Evolutionary conservation across 2,329 filamentous ascomycete genomes (phyloP), one percentile per base, ranked within the genome.

Genomic region (Calonectria montana): DNA sequence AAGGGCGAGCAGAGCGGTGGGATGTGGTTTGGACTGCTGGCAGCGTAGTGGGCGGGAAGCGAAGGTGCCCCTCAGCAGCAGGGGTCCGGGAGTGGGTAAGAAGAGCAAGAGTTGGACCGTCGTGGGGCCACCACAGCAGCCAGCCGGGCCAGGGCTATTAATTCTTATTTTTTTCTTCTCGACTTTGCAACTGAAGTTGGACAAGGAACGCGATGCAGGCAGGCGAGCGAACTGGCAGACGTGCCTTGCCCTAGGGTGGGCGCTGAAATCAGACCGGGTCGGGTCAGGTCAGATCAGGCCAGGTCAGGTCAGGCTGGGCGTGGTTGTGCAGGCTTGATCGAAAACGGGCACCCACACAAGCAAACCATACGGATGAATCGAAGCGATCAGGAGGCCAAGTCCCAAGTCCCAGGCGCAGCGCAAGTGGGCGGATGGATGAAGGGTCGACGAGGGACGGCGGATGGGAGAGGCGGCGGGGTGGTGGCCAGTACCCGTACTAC

Each of bases 41-140:
- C 27, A 35, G 73, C 64, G 67, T 64, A 72, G 73, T 79, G 66
- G 77, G 77, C 68, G 69, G 72, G 74, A 79, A 78, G 77, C 77
- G 77, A 78, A 78, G 39, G 76, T 79, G 77, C 77, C 77, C 77
- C 77, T 78, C 77, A 70, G 73, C 67, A 73, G 77, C 77, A 78
- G 75, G 77, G 77, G 74, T 79, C 73, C 72, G 65, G 61, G 61
- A 70, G 67, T 72, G 66, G 66, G 48, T 35, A 31, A 57, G 53
- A 23, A 39, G 62, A 65, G 57, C 63, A 47, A 35, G 27, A 63
- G 53, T 43, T 41, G 61, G 69, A 55, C 37, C 55, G 69, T 70
- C 76, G 74, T 78, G 76, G 76, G 76, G 76, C 76, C 76, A 78
- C 76, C 53, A 57, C 29, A 45, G 39, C 53, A 67, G 57, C 59